phyloP scores from a whole-genome alignment of 1,284 basidiomycete genomes.

The Sanghuangporus sanghuang region DNA sequence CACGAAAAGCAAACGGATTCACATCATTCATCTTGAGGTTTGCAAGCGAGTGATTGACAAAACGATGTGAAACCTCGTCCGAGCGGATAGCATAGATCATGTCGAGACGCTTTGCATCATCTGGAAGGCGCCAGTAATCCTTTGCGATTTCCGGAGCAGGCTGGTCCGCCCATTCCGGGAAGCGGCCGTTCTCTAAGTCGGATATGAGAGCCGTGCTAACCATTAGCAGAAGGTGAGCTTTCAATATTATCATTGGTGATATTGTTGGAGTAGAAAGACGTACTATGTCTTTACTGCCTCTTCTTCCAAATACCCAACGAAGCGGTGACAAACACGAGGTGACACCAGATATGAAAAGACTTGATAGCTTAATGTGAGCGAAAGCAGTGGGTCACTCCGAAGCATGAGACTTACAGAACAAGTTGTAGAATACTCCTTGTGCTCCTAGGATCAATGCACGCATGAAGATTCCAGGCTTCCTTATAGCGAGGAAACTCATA shows the following conservation, averaged over 20 bases:
- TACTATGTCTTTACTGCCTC: slow-evolving; percentile 91
- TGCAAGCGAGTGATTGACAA: slow-evolving; percentile 89
- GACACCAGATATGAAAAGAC: slow-evolving; percentile 81
- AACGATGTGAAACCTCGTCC: slow-evolving; percentile 90
- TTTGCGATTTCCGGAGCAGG: slow-evolving; percentile 88
- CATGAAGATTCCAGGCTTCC: slow-evolving; percentile 75
- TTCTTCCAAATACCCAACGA: slow-evolving; percentile 91
- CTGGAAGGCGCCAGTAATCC: slow-evolving; percentile 85
- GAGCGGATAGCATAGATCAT: slow-evolving; percentile 88
- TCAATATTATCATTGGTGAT: background rate
- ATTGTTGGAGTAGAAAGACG: background rate
- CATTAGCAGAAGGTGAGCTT: background rate
- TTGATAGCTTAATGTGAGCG: slow-evolving; percentile 25
- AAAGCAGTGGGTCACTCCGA: background rate
- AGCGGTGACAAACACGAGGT: slow-evolving; percentile 85
- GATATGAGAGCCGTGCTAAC: slow-evolving; percentile 72
- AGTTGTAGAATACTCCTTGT: slow-evolving; percentile 88
- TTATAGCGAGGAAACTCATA: slow-evolving; percentile 88
- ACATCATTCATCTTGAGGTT: slow-evolving; percentile 79
- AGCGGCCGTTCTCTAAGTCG: slow-evolving; percentile 79
- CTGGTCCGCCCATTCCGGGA: slow-evolving; percentile 80
- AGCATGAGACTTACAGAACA: slow-evolving; percentile 62
- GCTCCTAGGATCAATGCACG: slow-evolving; percentile 79
- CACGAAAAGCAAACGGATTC: slow-evolving; percentile 89
- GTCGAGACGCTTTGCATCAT: slow-evolving; percentile 77